phyloP scores from a whole-genome alignment of 1,284 basidiomycete genomes.

The Mycena citricolor region DNA sequence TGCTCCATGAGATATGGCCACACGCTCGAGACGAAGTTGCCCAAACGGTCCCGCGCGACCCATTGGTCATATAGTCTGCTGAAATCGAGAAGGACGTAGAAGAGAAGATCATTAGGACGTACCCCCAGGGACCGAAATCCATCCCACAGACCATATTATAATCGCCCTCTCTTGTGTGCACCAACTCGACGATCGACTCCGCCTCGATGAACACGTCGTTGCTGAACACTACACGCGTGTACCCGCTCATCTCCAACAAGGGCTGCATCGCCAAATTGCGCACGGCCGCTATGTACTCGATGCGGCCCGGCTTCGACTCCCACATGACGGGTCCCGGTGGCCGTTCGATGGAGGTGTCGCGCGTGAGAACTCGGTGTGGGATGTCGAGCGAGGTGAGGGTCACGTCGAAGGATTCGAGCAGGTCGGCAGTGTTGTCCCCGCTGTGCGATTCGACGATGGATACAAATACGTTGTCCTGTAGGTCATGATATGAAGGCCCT shows the following conservation, averaged over 20 bases:
- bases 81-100: conserved; percentile 16
- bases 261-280: conserved; percentile 48
- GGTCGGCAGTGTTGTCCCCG: conserved; percentile 39
- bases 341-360: conserved; percentile 31
- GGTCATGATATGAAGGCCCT: too few relatives aligned
- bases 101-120: conserved; percentile 7
- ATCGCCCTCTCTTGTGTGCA: conserved; percentile 43
- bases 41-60: conserved; percentile 43
- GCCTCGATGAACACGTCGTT: conserved; percentile 52
- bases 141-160: conserved; percentile 58
- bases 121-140: conserved; percentile 45
- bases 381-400: conserved; percentile 34
- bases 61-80: conserved; percentile 46
- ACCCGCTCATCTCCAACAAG: conserved; percentile 36
- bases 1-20: conserved; percentile 54
- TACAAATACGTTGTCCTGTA: conserved; percentile 46
- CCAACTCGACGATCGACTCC: conserved; percentile 44
- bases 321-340: conserved; percentile 31
- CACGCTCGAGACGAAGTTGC: conserved; percentile 38
- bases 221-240: conserved; percentile 46
- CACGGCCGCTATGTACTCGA: conserved; percentile 43
- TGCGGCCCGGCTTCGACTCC: conserved; percentile 34
- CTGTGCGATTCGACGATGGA: conserved; percentile 57
- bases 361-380: conserved; percentile 35
- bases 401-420: conserved; percentile 36